phyloP scores from a whole-genome alignment of 306 rosid genomes.

The Inga leiocalycina region DNA sequence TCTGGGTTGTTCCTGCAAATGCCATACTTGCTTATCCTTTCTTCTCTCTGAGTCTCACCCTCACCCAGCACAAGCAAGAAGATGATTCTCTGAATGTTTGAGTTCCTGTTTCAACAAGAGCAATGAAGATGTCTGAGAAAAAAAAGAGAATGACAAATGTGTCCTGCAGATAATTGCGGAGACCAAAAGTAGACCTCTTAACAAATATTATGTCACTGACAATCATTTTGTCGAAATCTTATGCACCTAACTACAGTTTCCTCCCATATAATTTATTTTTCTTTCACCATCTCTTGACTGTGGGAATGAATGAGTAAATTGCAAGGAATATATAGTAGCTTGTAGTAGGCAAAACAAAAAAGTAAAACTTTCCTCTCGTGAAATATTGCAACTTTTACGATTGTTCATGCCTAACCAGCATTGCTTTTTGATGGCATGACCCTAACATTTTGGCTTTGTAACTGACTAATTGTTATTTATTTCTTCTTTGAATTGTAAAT shows the following conservation, averaged over 20 bases:
- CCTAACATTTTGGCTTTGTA: not conserved
- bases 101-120: slow-evolving; percentile 17
- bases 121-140: slow-evolving; percentile 27
- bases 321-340: slow-evolving; percentile 22
- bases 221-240: slow-evolving; percentile 68
- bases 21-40: slow-evolving; percentile 58
- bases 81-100: slow-evolving; percentile 17
- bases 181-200: slow-evolving; percentile 49
- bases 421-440: not conserved
- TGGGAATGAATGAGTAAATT: slow-evolving; percentile 35
- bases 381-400: not conserved
- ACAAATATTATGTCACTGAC: slow-evolving; percentile 56
- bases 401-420: not conserved
- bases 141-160: slow-evolving; percentile 36
- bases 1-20: slow-evolving; percentile 99
- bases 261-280: slow-evolving; percentile 20
- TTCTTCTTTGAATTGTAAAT: not conserved
- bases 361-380: not conserved
- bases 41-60: slow-evolving; percentile 1
- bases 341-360: not conserved
- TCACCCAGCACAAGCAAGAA: slow-evolving; percentile 16
- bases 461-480: not conserved
- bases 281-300: slow-evolving; percentile 7
- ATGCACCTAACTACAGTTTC: slow-evolving; percentile 62
- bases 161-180: slow-evolving; percentile 53